Conservation (phyloP, 2,329 filamentous ascomycete species). For the Aureobasidium sp. region DNA sequence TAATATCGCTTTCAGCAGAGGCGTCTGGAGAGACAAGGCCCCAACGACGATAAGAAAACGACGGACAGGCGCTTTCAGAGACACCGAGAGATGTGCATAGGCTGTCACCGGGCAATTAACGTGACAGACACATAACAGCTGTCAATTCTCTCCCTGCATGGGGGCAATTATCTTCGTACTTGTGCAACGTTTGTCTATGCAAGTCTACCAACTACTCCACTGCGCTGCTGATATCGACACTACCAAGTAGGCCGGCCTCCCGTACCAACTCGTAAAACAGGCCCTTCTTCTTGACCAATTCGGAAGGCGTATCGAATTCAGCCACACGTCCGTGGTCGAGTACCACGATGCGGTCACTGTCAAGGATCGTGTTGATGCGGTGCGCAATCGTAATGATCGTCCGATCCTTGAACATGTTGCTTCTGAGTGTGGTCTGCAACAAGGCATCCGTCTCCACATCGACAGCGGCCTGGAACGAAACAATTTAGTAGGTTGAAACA, state of each 20-base stretch:
- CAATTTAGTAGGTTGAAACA: slow-evolving; percentile 5
- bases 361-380: slow-evolving; percentile 93
- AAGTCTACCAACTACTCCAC: not conserved
- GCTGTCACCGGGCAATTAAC: not conserved
- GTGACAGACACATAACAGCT: slow-evolving; percentile 9
- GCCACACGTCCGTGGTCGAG: slow-evolving; percentile 82
- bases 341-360: slow-evolving; percentile 82
- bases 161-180: not conserved
- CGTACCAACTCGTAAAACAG: slow-evolving; percentile 85
- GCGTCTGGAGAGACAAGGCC: not conserved
- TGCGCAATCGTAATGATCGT: slow-evolving; percentile 99
- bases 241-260: slow-evolving; percentile 68
- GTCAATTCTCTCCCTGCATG: slow-evolving; percentile 5
- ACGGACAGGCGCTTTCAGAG: not conserved
- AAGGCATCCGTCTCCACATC: slow-evolving; percentile 60
- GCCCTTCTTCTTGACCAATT: slow-evolving; percentile 65
- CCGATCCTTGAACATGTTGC: slow-evolving; percentile 68
- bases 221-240: slow-evolving; percentile 17
- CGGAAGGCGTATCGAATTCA: slow-evolving; percentile 82
- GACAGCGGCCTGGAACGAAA: slow-evolving; percentile 47
- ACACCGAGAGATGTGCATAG: not conserved
- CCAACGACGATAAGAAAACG: not conserved
- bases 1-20: not conserved
- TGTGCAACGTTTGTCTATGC: not conserved
- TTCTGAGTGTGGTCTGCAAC: slow-evolving; percentile 54